Evolutionary conservation across 345 rosid species (phyloP).

Genomic region (Acer saccharum): DNA sequence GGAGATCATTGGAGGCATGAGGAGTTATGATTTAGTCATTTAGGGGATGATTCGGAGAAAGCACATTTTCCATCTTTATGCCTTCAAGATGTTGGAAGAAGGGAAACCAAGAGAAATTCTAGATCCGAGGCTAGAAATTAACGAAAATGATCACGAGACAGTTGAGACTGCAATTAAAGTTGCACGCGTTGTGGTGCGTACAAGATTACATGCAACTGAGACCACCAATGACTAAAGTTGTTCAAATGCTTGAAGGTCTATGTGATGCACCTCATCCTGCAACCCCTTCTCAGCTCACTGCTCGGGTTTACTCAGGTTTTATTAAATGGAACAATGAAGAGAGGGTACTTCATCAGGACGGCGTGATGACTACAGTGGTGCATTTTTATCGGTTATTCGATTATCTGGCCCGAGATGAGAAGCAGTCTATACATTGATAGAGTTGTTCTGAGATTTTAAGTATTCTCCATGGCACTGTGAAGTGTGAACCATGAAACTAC

Average conservation of each 20-base stretch:
- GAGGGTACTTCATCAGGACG: conserved; percentile 28
- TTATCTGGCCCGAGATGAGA: conserved; percentile 55
- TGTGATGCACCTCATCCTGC: conserved; percentile 42
- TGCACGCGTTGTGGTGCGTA: conserved; percentile 57
- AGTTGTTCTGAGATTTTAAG: background rate
- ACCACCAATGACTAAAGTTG: conserved; percentile 59
- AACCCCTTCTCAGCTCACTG: conserved; percentile 24
- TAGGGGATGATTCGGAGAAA: conserved; percentile 34
- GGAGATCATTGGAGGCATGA: conserved; percentile 62
- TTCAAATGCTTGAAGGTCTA: conserved; percentile 60
- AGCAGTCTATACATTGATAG: background rate
- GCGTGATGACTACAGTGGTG: conserved; percentile 29
- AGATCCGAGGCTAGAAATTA: conserved; percentile 37
- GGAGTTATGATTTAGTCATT: conserved; percentile 37
- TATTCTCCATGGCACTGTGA: background rate
- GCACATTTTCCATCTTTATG: conserved; percentile 48
- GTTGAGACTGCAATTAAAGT: conserved; percentile 39
- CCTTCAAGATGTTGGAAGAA: conserved; percentile 55
- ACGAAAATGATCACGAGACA: conserved; percentile 31
- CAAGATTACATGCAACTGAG: conserved; percentile 53
- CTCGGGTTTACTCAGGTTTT: conserved; percentile 25
- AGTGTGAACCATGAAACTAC: conserved; percentile 1
- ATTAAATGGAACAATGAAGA: conserved; percentile 42
- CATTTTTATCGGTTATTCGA: conserved; percentile 33
- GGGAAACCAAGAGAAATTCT: conserved; percentile 37